Conservation (phyloP, 192 early-diverging fungal species). For the Gonapodya prolifera region DNA sequence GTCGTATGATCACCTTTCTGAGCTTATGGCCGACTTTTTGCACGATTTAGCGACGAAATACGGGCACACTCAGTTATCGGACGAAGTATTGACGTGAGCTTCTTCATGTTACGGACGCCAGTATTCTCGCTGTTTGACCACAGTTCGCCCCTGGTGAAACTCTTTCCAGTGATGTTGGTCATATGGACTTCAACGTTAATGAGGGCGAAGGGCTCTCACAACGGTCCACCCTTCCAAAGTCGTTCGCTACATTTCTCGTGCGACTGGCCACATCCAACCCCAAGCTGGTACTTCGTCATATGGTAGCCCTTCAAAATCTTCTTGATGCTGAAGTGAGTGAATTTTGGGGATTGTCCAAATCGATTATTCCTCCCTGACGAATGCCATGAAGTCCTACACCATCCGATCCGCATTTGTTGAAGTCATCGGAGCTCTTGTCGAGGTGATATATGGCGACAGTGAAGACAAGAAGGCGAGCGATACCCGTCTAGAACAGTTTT, state of each 20-base stretch:
- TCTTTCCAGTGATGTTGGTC: constrained; percentile 42
- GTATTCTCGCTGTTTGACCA: constrained; percentile 4
- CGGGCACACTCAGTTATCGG: constrained; percentile 50
- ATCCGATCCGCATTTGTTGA: constrained; percentile 82
- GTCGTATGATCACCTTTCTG: constrained; percentile 72
- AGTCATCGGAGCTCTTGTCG: constrained; percentile 74
- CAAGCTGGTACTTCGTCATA: constrained; percentile 73
- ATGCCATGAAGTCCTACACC: constrained; percentile 53
- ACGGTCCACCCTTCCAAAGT: constrained; percentile 40
- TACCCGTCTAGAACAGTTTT: constrained; percentile 69
- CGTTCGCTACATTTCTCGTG: constrained; percentile 69
- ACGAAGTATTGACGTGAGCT: constrained; percentile 39
- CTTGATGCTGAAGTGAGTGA: constrained; percentile 74
- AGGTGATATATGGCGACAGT: constrained; percentile 45
- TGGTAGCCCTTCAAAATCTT: constrained; percentile 69
- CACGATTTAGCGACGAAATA: constrained; percentile 43
- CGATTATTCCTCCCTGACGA: neutral
- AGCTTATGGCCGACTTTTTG: constrained; percentile 70
- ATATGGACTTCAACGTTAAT: constrained; percentile 34
- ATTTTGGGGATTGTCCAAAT: neutral
- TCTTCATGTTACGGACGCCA: neutral
- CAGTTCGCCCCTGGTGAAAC: constrained; percentile 5
- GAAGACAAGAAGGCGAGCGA: constrained; percentile 55
- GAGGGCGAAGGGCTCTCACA: neutral
- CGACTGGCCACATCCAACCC: constrained; percentile 70